Evolutionary conservation across 768 basidiomycete species (phyloP).

Genomic region (Scleroderma bovista): DNA sequence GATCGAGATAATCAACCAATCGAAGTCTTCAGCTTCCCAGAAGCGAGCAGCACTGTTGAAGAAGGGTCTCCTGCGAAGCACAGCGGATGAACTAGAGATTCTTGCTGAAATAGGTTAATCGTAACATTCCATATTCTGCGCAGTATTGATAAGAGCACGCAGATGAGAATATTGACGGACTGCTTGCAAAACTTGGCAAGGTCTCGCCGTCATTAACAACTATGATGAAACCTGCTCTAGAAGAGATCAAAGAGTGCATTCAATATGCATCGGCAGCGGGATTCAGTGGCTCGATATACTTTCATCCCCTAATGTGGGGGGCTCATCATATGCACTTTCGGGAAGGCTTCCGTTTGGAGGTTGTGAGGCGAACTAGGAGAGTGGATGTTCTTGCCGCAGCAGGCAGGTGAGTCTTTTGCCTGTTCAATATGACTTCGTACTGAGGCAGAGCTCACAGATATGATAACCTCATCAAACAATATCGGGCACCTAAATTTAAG

Average conservation of each 20-base stretch:
- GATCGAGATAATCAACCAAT: conserved; percentile 58
- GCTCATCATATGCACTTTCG: conserved; percentile 61
- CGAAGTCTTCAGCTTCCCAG: conserved; percentile 60
- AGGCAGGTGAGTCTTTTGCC: conserved; percentile 52
- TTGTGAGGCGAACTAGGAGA: conserved; percentile 60
- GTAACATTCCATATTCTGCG: background rate
- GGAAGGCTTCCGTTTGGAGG: conserved; percentile 71
- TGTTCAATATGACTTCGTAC: background rate
- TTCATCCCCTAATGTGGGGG: conserved; percentile 73
- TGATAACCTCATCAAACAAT: conserved; percentile 61
- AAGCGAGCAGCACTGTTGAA: conserved; percentile 66
- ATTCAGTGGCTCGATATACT: conserved; percentile 53
- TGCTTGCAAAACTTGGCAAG: conserved; percentile 54
- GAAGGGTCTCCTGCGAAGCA: conserved; percentile 60
- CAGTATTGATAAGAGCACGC: background rate
- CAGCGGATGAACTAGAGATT: conserved; percentile 70
- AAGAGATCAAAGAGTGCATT: conserved; percentile 60
- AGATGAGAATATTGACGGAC: conserved; percentile 61
- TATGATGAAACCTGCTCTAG: conserved; percentile 44
- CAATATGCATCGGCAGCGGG: conserved; percentile 57
- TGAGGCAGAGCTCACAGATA: conserved; percentile 42
- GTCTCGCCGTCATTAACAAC: conserved; percentile 47
- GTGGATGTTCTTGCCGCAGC: conserved; percentile 74
- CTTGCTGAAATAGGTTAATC: conserved; percentile 54
- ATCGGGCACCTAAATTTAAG: conserved; percentile 50